Conservation (phyloP, 805 yeast genomes). For the Wickerhamiella kurtzmanii region DNA sequence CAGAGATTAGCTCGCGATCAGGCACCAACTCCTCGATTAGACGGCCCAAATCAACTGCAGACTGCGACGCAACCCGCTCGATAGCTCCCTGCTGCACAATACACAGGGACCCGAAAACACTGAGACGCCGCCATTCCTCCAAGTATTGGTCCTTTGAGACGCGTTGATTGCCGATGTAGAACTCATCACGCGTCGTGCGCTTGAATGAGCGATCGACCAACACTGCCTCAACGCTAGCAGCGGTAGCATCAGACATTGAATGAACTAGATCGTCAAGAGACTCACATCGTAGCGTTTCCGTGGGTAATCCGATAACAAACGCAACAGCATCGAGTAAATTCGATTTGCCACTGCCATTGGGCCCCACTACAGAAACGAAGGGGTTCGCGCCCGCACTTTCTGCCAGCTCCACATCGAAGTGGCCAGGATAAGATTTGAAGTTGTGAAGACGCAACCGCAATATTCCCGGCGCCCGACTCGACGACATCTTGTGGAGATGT, state of each 20-base stretch:
- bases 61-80: constrained; percentile 80
- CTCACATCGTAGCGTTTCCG: constrained; percentile 61
- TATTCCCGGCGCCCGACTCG: neutral
- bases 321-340: constrained; percentile 96
- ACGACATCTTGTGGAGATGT: no score
- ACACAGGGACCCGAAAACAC: constrained; percentile 84
- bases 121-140: constrained; percentile 54
- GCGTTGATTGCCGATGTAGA: constrained; percentile 8
- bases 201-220: constrained; percentile 11
- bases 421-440: constrained; percentile 84
- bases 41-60: constrained; percentile 58
- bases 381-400: constrained; percentile 33
- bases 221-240: constrained; percentile 7
- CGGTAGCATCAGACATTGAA: constrained; percentile 37
- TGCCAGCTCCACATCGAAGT: constrained; percentile 68
- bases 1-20: constrained; percentile 46
- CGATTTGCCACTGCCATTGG: constrained; percentile 97
- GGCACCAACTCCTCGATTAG: constrained; percentile 78
- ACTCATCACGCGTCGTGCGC: constrained; percentile 9
- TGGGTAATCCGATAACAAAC: constrained; percentile 77
- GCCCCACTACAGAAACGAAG: constrained; percentile 89
- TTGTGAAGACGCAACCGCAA: constrained; percentile 29
- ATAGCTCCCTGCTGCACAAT: constrained; percentile 95
- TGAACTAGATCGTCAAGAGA: constrained; percentile 66
- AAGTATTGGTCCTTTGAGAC: constrained; percentile 36